phyloP scores from a whole-genome alignment of 805 yeast species.

The Nakazawaea laoshanensis region DNA sequence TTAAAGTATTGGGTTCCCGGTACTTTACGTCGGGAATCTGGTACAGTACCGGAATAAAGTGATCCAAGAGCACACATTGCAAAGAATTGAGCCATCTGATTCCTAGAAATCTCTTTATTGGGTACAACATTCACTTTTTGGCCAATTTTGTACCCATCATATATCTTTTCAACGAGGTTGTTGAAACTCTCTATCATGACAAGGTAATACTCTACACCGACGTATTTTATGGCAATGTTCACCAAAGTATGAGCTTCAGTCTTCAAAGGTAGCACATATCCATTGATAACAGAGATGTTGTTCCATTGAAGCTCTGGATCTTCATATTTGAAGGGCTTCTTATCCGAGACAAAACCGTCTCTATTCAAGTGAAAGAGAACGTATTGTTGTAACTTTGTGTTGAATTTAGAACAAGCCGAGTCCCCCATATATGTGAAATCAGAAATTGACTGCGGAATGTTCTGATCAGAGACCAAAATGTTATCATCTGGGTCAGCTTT shows the following conservation, averaged over 20 bases:
- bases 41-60: conserved; percentile 6
- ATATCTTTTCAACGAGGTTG: conserved; percentile 5
- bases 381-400: conserved; percentile 10
- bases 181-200: conserved; percentile 6
- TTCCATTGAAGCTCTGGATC: conserved; percentile 8
- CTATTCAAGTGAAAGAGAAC: conserved; percentile 1
- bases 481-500: conserved; percentile 7
- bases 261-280: conserved; percentile 5
- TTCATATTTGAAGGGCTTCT: conserved; percentile 1
- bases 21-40: conserved; percentile 1
- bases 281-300: neutral
- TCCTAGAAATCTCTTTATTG: neutral
- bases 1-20: conserved; percentile 9
- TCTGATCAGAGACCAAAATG: conserved; percentile 9
- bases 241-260: conserved; percentile 2
- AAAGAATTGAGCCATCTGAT: conserved; percentile 10
- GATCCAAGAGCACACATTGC: conserved; percentile 10
- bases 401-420: conserved; percentile 11
- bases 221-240: conserved; percentile 3
- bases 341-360: neutral
- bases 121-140: neutral
- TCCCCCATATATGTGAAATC: conserved; percentile 9
- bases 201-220: conserved; percentile 9
- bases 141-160: conserved; percentile 3
- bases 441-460: conserved; percentile 3